phyloP scores from a whole-genome alignment of 1,284 basidiomycete species.

The Cutaneotrichosporon dermatis region DNA sequence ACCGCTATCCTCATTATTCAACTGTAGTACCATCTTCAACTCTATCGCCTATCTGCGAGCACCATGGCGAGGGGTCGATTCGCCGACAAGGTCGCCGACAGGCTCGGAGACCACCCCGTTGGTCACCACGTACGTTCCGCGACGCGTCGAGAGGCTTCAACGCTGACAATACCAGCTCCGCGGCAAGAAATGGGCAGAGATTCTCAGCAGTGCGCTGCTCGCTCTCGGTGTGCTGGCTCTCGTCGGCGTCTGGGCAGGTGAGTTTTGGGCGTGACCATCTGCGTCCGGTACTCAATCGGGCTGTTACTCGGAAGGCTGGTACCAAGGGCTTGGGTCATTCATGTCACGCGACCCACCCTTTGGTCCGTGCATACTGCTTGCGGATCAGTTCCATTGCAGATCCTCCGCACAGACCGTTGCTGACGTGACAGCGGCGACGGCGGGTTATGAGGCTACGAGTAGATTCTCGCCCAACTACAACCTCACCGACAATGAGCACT shows the following conservation, averaged over 20 bases:
- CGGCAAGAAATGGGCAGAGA: conserved; percentile 12
- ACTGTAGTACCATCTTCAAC: not conserved
- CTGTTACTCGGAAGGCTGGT: not conserved
- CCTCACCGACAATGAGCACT: conserved; percentile 22
- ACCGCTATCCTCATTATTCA: not conserved
- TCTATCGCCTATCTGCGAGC: not conserved
- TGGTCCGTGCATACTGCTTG: not conserved
- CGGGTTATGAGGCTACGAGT: conserved; percentile 16
- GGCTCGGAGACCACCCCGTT: conserved; percentile 17
- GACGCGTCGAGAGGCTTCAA: not conserved
- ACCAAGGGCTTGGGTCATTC: not conserved
- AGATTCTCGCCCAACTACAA: conserved; percentile 20
- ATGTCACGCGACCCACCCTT: not conserved
- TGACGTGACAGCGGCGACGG: conserved; percentile 16
- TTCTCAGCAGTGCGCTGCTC: conserved; percentile 11
- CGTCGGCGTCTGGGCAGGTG: conserved; percentile 20
- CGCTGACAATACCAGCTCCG: conserved; percentile 8
- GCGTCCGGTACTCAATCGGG: not conserved
- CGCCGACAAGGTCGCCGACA: conserved; percentile 15
- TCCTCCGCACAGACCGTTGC: not conserved
- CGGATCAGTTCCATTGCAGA: too few species aligned
- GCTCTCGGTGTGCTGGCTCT: conserved; percentile 15
- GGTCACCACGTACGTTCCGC: conserved; percentile 10
- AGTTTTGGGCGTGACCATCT: not conserved
- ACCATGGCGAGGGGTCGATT: conserved; percentile 7